A percentile compares a stretch with the other conserved stretches of the same genome.
Evolutionary conservation across 805 yeast genomes (phyloP).

Genomic region (Brettanomyces anomalus): DNA sequence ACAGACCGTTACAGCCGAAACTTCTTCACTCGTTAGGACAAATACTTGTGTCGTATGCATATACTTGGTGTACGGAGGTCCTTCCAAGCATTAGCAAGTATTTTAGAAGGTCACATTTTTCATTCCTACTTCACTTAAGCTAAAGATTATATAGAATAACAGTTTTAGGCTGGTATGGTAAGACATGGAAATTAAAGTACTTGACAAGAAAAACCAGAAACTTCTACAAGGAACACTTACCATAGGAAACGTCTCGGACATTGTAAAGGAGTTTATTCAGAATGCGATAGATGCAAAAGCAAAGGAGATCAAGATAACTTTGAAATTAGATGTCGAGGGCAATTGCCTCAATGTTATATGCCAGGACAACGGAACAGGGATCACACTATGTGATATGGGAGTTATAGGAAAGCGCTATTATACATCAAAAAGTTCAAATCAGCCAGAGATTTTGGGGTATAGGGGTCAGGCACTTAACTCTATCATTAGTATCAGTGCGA

Average conservation of each 20-base stretch:
- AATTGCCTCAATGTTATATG: conserved; percentile 28
- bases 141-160: no score
- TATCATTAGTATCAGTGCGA: conserved; percentile 44
- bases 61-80: no score
- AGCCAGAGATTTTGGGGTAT: conserved; percentile 48
- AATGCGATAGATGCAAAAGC: conserved; percentile 52
- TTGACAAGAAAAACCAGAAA: background rate
- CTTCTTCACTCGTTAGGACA: no score
- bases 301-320: conserved; percentile 21
- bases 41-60: no score
- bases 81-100: no score
- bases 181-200: background rate
- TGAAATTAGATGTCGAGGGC: conserved; percentile 19
- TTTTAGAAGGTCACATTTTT: no score
- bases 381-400: conserved; percentile 37
- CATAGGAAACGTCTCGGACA: conserved; percentile 30
- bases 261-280: conserved; percentile 40
- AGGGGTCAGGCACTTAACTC: conserved; percentile 64
- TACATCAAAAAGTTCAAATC: conserved; percentile 44
- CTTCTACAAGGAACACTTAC: conserved; percentile 6
- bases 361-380: conserved; percentile 68
- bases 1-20: no score
- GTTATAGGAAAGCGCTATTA: conserved; percentile 37
- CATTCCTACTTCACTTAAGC: no score
- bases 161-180: no score